A percentile compares a stretch with the other conserved stretches of the same genome.
Evolutionary conservation across 768 basidiomycete genomes (phyloP).

Genomic region (Tricholoma sp.): DNA sequence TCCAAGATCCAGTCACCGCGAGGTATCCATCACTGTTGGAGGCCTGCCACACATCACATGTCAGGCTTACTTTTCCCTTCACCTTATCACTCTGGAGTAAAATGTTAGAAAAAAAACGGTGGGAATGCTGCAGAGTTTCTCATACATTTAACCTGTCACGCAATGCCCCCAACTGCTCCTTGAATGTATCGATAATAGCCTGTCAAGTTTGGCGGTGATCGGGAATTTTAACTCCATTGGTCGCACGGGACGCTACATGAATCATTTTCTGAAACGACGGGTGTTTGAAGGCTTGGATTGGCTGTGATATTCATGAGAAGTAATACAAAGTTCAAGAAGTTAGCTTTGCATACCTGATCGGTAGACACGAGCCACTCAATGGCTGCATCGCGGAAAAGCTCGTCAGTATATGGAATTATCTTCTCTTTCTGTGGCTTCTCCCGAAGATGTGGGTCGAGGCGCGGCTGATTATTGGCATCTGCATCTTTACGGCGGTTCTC

Average conservation of each 20-base stretch:
- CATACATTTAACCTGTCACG: conserved; percentile 9
- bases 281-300: conserved; percentile 16
- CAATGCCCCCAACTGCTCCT: background rate
- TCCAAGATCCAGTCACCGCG: conserved; percentile 36
- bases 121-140: background rate
- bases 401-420: conserved; percentile 21
- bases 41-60: conserved; percentile 39
- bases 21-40: conserved; percentile 33
- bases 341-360: background rate
- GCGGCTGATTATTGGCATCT: background rate
- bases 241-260: conserved; percentile 22
- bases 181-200: conserved; percentile 18
- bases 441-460: conserved; percentile 2
- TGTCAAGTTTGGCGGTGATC: no score
- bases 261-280: conserved; percentile 22
- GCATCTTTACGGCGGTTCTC: conserved; percentile 4
- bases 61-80: conserved; percentile 18
- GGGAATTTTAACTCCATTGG: no score
- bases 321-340: background rate
- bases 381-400: background rate
- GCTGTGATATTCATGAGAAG: background rate
- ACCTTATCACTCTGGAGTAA: conserved; percentile 1
- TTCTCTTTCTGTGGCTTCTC: conserved; percentile 9
- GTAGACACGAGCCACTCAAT: no score
- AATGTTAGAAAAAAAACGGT: background rate